Evolutionary conservation across 2,329 filamentous ascomycete genomes (phyloP), one percentile per base, ranked within the genome.

Genomic region (Monilinia laxa): DNA sequence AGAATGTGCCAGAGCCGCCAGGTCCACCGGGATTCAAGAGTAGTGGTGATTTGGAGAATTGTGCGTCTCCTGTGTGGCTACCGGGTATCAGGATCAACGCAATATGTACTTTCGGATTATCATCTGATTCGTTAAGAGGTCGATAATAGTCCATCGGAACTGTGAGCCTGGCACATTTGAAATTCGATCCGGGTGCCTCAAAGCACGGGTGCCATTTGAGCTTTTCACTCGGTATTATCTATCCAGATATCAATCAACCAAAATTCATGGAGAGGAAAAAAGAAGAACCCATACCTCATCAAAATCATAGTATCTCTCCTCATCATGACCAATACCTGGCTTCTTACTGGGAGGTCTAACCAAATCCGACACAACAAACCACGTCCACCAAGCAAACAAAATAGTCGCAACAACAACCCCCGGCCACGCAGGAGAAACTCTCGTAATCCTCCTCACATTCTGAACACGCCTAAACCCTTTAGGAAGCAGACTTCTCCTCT

Each of bases 21-120:
- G 81, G 81, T 0, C 81, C 81, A 40, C 81, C 81, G 16, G 81
- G 81, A 68, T 83, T 82, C 58, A 82, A 5, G 5, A 82, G 71
- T 18, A 83, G 68, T 5, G 81, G 80, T 0, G 79, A 78, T 60
- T 75, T 76, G 14, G 77, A 76, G 60, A 75, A 77, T 5, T 75
- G 71, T 2, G 73, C 68, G 4, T 56, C 14, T 4, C 66, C 70
- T 1, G 51, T 65, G 49, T 72, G 71, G 3, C 53, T 68, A 4
- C 74, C 72, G 35, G 71, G 71, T 28, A 70, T 63, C 51, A 75
- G 23, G 7, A 74, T n/a, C 3, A 75, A 65, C 12, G 72, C 73
- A 54, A 75, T 67, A 55, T 74, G 69, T 18, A 75, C 74, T 65
- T 74, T 75, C 14, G 73, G 73, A 25, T 73, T 72, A 28, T 70